Base-by-base conservation (phyloP, 768 basidiomycete species). In the Suillus subalutaceus region DNA sequence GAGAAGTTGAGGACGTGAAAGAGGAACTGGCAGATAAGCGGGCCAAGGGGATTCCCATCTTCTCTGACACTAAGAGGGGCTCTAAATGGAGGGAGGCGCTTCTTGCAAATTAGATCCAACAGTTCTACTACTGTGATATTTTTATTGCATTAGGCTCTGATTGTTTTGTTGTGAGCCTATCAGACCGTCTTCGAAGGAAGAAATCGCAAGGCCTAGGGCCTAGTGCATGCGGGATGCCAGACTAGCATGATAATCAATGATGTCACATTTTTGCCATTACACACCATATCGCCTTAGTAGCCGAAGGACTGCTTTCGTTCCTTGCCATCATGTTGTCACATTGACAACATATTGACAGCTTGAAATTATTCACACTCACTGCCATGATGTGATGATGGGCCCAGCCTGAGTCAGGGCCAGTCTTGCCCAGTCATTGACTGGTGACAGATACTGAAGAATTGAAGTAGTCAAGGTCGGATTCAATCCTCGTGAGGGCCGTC, bases 1-100 rank as follows among this genome's bases (percentile, higher is more conserved):
- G 74, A 41, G 77, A 76, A 50, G 70, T 85, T 65, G 71, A 79
- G 64, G 76, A 75, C 68, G 78, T 79, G 58, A 78, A 82, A 70
- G 64, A 68, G 0, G 69, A 78, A 65, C 26, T 81, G 53, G 71
- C 72, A 9, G 61, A 69, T n/a, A 71, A 71, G 59, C 68, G 77
- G 48, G 64, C 66, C 35, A 64, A 72, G 4, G 76, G 76, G 6
- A 68, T 75, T 30, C 44, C 66, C 43, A 43, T 76, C 40, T 46
- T 76, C 59, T 68, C 58, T 53, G 71, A 77, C 20, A 43, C 59
- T 30, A 60, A 44, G 59, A 60, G 12, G 26, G 41, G 59, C 41
- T 60, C 43, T 60, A 43, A 32, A 32, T 30, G 59, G 59, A 60
- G 26, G 41, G 59, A 44, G 18, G 59, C 40, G 18, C 30, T 43